Base-by-base conservation (phyloP, 345 rosid genomes). In the Populus davidiana region DNA sequence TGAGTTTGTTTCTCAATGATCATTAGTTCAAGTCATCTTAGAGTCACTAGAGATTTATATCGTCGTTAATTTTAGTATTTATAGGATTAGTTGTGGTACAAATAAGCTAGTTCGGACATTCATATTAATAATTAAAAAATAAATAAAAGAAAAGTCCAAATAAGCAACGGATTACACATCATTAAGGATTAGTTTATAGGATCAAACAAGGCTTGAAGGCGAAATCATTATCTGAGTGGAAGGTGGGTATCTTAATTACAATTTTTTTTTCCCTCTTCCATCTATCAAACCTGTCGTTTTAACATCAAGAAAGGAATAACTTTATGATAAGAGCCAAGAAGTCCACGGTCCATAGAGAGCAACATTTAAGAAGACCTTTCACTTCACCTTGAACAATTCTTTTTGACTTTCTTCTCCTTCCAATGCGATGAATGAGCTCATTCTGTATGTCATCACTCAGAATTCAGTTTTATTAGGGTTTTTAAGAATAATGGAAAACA, bases 161-260 rank as follows among this genome's bases (percentile, higher is more conserved):
- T 21, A 10, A 67, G 25, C 75, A 27, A 47, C 43, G 47, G 70
- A 76, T 75, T 16, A 41, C 78, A 47, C 33, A 36, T 33, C 73
- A 38, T 41, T 49, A 35, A 47, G 44, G 21, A 74, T 66, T 79
- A 31, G 13, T 71, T 75, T 73, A 61, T 21, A 75, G 33, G 77
- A 68, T 69, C 82, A 56, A 69, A 35, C 70, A 38, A 8, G 39
- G 71, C 65, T 23, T 8, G 12, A 66, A 20, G 41, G 73, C 47
- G 71, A 74, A 73, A 75, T 67, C 73, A 70, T 43, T 77, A 56
- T 59, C 44, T 74, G 25, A 50, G 44, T 43, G 56, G 56, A 0
- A 33, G 12, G 67, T 25, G 77, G 74, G 33, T 14, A n/a, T 70
- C 18, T 50, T 27, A 27, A 27, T 27, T 27, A 27, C 27, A 27